Evolutionary conservation across 306 rosid genomes (phyloP), one percentile per base, ranked within the genome.

Genomic region (Vigna hirtella): DNA sequence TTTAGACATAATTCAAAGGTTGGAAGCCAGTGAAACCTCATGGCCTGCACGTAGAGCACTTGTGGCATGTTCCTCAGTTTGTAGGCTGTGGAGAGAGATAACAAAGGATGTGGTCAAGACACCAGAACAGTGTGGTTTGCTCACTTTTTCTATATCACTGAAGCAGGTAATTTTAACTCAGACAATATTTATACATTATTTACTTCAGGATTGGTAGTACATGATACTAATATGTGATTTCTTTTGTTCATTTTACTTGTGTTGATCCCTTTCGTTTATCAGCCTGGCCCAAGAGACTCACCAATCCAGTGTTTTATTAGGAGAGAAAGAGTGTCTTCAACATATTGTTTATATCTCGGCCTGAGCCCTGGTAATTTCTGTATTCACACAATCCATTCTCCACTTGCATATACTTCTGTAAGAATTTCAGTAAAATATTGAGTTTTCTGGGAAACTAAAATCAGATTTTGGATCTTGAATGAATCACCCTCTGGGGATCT

Each of bases 271-370:
- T 76, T 64, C 70, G 58, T 71, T 61, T 69, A n/a, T 76, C 61
- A 94, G 98, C 97, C 97, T 61, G 98, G 92, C 49, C 97, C 93
- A 58, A 89, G 97, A 78, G 97, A 94, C 49, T 53, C 84, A 75
- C 90, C 94, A 42, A 89, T 92, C 73, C 97, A 94, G 83, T 94
- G 98, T 79, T 92, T 88, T 87, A 94, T 94, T 9, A 88, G 86
- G 85, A 92, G 98, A 88, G 97, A 92, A 61, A 90, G 94, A 79
- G 80, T 67, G 59, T 83, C 95, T 76, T 88, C 98, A 1, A 94
- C 93, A 47, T 94, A 81, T 81, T 72, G 83, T 51, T 91, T 94
- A 38, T 94, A 89, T 85, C 97, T 94, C 51, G 98, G 98, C 80
- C 79, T 89, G 7, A 91, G 95, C 81, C 98, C 98, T 14, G 97